Percentiles rank a stretch among this genome's conserved stretches.
Conservation (phyloP, 345 rosid species). For the Ceriops tagal region DNA sequence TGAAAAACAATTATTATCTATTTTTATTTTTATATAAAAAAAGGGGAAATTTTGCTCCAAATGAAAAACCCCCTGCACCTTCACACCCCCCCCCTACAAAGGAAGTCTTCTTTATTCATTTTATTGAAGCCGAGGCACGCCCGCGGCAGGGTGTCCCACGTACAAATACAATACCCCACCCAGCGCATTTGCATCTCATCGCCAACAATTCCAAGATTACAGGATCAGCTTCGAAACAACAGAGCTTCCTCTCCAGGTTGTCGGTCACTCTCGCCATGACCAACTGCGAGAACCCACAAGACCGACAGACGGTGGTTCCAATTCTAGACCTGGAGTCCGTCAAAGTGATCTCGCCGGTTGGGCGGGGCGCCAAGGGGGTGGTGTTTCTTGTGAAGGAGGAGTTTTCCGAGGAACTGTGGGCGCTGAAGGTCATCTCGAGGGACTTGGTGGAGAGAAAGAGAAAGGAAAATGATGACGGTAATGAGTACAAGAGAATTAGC, state of each 20-base stretch:
- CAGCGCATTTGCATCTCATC: not conserved
- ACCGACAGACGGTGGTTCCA: slow-evolving; percentile 16
- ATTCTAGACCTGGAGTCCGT: slow-evolving; percentile 40
- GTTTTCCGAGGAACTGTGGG: slow-evolving; percentile 35
- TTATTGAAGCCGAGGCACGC: too few relatives aligned
- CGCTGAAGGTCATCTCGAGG: slow-evolving; percentile 67
- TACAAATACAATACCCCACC: too few relatives aligned
- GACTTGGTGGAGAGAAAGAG: slow-evolving; percentile 61
- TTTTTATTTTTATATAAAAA: too few relatives aligned
- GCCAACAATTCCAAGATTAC: not conserved
- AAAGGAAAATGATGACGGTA: slow-evolving; percentile 10
- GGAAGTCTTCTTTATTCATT: too few relatives aligned
- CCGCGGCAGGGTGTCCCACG: too few relatives aligned
- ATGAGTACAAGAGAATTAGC: slow-evolving; percentile 50
- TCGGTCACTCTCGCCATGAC: slow-evolving; percentile 8
- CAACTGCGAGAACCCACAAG: not conserved
- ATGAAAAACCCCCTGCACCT: too few relatives aligned
- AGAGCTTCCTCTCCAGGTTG: not conserved
- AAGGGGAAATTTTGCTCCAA: too few relatives aligned
- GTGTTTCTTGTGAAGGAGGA: slow-evolving; percentile 59
- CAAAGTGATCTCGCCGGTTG: slow-evolving; percentile 54
- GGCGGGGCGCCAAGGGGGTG: slow-evolving; percentile 90
- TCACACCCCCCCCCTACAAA: too few relatives aligned
- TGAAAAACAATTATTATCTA: too few relatives aligned
- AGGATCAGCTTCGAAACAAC: not conserved